Conservation (phyloP, 805 yeast genomes). For the Metschnikowia colocasiae region DNA sequence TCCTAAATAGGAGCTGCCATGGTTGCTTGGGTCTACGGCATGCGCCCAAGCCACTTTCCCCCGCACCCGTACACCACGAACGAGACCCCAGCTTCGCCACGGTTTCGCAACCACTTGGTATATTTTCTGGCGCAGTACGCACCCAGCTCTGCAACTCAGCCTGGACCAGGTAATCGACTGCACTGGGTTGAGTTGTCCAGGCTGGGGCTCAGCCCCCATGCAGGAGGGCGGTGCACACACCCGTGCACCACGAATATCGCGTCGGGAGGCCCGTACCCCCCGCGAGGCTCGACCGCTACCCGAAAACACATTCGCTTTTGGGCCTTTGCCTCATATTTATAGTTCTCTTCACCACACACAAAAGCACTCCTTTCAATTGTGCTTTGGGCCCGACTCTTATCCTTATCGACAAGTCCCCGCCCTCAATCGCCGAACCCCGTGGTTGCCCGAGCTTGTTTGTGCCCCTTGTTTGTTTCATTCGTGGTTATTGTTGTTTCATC, state of each 20-base stretch:
- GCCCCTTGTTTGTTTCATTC: not conserved
- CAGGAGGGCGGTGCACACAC: too few species aligned
- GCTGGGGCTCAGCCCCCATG: too few species aligned
- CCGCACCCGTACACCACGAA: too few species aligned
- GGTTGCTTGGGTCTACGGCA: too few species aligned
- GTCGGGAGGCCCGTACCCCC: not conserved
- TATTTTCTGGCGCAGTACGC: too few species aligned
- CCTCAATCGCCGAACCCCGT: not conserved
- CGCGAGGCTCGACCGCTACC: not conserved
- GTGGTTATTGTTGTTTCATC: not conserved
- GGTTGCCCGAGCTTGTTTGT: not conserved
- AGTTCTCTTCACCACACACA: not conserved
- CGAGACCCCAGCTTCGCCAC: too few species aligned
- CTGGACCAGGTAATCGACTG: too few species aligned
- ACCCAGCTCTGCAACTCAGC: too few species aligned
- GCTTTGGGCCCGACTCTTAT: not conserved
- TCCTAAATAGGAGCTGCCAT: too few species aligned
- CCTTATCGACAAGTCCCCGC: not conserved
- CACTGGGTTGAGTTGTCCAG: too few species aligned
- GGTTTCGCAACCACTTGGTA: too few species aligned
- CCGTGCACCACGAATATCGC: not conserved
- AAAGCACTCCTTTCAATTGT: not conserved
- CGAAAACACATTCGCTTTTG: slow-evolving; percentile 6
- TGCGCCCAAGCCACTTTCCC: too few species aligned
- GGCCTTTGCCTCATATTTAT: not conserved